Evolutionary conservation across 495 filamentous ascomycete species (phyloP).

Genomic region (Lasiosphaeria ovina): DNA sequence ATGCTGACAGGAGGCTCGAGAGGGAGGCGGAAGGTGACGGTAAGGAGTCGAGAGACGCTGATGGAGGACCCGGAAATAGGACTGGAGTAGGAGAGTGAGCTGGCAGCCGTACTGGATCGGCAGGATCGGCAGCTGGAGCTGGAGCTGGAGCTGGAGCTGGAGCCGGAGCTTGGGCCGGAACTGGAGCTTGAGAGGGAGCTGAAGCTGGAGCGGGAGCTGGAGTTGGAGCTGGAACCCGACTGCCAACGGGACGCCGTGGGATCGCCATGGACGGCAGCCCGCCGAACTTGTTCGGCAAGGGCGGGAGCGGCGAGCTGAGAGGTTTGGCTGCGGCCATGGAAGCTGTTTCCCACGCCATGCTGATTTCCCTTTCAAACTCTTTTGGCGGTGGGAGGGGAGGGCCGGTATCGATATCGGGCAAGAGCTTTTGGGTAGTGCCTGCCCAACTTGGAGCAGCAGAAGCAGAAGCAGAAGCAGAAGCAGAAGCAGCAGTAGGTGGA

Average conservation of each 20-base stretch:
- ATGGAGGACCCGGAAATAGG: slow-evolving; percentile 5
- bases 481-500: slow-evolving; percentile 1
- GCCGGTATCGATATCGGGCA: slow-evolving; percentile 14
- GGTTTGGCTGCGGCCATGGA: slow-evolving; percentile 23
- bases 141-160: slow-evolving; percentile 4
- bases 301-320: slow-evolving; percentile 30
- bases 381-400: slow-evolving; percentile 27
- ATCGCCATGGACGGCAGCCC: slow-evolving; percentile 26
- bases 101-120: slow-evolving; percentile 6
- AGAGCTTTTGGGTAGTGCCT: slow-evolving; percentile 13
- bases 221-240: slow-evolving; percentile 9
- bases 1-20: slow-evolving; percentile 46
- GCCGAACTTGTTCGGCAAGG: slow-evolving; percentile 19
- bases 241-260: slow-evolving; percentile 30
- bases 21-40: slow-evolving; percentile 38
- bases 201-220: background rate
- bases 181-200: slow-evolving; percentile 4
- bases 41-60: slow-evolving; percentile 11
- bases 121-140: slow-evolving; percentile 1
- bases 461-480: slow-evolving; percentile 8
- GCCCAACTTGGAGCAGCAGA: background rate
- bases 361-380: slow-evolving; percentile 9
- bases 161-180: slow-evolving; percentile 2
- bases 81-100: slow-evolving; percentile 4
- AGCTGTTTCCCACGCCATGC: background rate